phyloP scores from a whole-genome alignment of 305 asterid genomes.

The Solanum hybrid region DNA sequence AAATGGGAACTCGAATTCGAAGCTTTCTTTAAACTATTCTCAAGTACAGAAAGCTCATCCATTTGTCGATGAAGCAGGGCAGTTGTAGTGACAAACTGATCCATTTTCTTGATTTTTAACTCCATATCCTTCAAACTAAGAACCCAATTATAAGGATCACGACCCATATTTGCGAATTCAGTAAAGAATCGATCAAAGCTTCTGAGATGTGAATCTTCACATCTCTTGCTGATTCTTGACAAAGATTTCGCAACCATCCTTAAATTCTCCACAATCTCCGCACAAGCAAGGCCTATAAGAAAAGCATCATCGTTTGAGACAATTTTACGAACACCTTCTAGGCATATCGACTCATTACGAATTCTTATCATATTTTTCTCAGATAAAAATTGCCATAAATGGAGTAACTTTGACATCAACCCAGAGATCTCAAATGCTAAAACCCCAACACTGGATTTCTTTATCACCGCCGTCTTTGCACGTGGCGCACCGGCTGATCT shows the following conservation, averaged over 20 bases:
- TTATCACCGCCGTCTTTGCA: slow-evolving; percentile 23
- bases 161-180: slow-evolving; percentile 60
- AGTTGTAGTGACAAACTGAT: slow-evolving; percentile 35
- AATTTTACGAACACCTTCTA: slow-evolving; percentile 85
- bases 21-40: slow-evolving; percentile 40
- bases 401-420: slow-evolving; percentile 73
- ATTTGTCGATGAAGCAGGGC: slow-evolving; percentile 46
- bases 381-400: slow-evolving; percentile 69
- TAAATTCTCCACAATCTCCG: slow-evolving; percentile 66
- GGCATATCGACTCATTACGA: slow-evolving; percentile 42
- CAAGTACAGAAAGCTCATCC: slow-evolving; percentile 57
- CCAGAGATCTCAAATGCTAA: slow-evolving; percentile 74
- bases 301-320: slow-evolving; percentile 75
- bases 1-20: slow-evolving; percentile 3
- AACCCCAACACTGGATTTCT: slow-evolving; percentile 67
- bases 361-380: slow-evolving; percentile 44
- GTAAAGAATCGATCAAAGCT: slow-evolving; percentile 39
- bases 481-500: slow-evolving; percentile 30
- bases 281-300: slow-evolving; percentile 63
- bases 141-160: slow-evolving; percentile 53
- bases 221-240: slow-evolving; percentile 43
- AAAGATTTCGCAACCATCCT: slow-evolving; percentile 41
- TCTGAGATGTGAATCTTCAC: slow-evolving; percentile 55
- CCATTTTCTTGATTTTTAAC: slow-evolving; percentile 43
- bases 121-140: slow-evolving; percentile 49